Conservation (phyloP, 164 flowering plant genomes). For the Berberis thunbergii region DNA sequence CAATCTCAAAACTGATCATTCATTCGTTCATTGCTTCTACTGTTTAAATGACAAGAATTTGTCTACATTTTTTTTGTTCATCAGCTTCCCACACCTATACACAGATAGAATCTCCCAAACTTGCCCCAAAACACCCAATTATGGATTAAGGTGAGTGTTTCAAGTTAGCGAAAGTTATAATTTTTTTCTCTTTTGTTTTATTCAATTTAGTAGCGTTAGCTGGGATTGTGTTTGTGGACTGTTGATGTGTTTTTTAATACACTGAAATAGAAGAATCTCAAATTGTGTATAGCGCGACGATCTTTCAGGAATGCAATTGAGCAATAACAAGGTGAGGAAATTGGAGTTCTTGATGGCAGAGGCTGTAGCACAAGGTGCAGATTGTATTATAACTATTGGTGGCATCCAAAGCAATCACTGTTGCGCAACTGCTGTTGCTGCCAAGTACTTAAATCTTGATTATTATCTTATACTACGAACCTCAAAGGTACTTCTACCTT, state of each 20-base stretch:
- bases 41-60: neutral
- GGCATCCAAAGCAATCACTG: conserved; percentile 98
- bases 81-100: conserved; percentile 92
- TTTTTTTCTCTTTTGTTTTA: neutral
- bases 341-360: conserved; percentile 95
- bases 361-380: conserved; percentile 50
- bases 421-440: conserved; percentile 97
- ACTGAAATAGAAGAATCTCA: neutral
- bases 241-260: neutral
- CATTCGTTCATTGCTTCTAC: neutral
- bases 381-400: conserved; percentile 82
- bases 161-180: neutral
- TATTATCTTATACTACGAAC: conserved; percentile 79
- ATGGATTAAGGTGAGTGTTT: conserved; percentile 63
- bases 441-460: conserved; percentile 80
- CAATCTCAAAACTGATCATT: neutral
- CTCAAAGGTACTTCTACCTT: conserved; percentile 48
- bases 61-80: conserved; percentile 14
- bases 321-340: conserved; percentile 96
- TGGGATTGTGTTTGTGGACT: neutral
- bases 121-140: conserved; percentile 64
- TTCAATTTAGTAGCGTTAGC: neutral
- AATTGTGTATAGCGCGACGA: conserved; percentile 64
- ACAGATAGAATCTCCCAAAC: conserved; percentile 83
- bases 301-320: conserved; percentile 89